Conservation (phyloP, 208 protist species). For the Leishmania mexicana region DNA sequence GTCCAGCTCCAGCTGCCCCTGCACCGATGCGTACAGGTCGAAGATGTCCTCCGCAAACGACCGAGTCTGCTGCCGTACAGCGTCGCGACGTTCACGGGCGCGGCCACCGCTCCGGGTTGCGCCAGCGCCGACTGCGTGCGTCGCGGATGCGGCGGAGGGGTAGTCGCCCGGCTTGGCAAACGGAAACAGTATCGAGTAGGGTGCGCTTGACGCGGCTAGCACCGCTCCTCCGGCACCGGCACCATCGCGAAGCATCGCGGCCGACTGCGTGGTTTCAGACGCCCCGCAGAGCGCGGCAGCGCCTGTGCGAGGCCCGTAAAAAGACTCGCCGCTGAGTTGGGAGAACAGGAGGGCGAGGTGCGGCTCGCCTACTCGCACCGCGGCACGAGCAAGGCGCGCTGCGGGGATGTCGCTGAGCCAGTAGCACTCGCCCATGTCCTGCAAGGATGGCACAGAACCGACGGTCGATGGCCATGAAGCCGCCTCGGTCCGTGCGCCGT, state of each 20-base stretch:
- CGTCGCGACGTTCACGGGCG: conserved; percentile 25
- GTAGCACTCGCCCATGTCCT: conserved; percentile 55
- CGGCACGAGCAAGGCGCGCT: conserved; percentile 44
- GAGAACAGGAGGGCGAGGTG: conserved; percentile 55
- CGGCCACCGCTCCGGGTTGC: conserved; percentile 10
- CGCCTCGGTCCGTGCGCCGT: neutral
- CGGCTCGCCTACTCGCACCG: conserved; percentile 40
- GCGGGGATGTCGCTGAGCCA: conserved; percentile 72
- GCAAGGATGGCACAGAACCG: conserved; percentile 42
- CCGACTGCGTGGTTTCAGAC: conserved; percentile 20
- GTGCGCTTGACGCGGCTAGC: conserved; percentile 2
- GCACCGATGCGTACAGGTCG: conserved; percentile 19
- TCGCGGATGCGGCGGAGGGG: neutral
- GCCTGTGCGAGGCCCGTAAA: conserved; percentile 49
- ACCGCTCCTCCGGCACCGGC: neutral
- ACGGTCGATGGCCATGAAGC: conserved; percentile 18
- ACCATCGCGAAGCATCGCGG: conserved; percentile 12
- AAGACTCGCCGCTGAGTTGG: conserved; percentile 63
- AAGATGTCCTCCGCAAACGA: conserved; percentile 19
- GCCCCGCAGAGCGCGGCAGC: conserved; percentile 23
- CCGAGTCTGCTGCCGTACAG: conserved; percentile 16
- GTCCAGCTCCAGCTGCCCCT: conserved; percentile 25
- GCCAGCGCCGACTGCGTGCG: neutral
- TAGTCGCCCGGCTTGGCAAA: conserved; percentile 22
- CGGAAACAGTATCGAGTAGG: conserved; percentile 63